Conservation (phyloP, 768 basidiomycete species). For the Obba rivulosa region DNA sequence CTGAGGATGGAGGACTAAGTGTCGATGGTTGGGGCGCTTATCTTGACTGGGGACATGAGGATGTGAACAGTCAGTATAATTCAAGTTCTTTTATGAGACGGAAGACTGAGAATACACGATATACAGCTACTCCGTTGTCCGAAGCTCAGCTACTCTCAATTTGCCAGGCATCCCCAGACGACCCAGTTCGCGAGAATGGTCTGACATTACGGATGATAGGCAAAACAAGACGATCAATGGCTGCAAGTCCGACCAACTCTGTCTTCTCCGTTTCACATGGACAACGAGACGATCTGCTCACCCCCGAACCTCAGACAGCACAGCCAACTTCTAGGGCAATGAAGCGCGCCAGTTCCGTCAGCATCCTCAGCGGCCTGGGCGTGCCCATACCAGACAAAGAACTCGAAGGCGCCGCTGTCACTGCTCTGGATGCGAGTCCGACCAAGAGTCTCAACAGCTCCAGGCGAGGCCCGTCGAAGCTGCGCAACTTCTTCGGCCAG, state of each 20-base stretch:
- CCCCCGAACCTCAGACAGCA: background rate
- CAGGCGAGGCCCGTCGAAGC: slow-evolving; percentile 54
- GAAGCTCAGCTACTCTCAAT: slow-evolving; percentile 78
- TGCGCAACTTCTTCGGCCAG: slow-evolving; percentile 97
- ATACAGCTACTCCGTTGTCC: slow-evolving; percentile 64
- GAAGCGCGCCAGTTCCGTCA: slow-evolving; percentile 92
- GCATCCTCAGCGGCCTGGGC: slow-evolving; percentile 90
- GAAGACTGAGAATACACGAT: background rate
- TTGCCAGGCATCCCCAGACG: slow-evolving; percentile 76
- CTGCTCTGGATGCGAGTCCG: slow-evolving; percentile 26
- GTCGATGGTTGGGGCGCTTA: slow-evolving; percentile 91
- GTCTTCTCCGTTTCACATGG: slow-evolving; percentile 19
- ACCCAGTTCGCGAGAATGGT: slow-evolving; percentile 75
- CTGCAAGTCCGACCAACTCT: slow-evolving; percentile 25
- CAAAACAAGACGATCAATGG: slow-evolving; percentile 33
- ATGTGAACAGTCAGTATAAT: slow-evolving; percentile 42
- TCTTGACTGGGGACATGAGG: slow-evolving; percentile 51
- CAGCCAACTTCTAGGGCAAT: slow-evolving; percentile 38
- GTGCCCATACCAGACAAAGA: slow-evolving; percentile 74
- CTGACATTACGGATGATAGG: slow-evolving; percentile 63
- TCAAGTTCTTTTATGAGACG: background rate
- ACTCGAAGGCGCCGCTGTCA: slow-evolving; percentile 41
- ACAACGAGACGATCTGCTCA: slow-evolving; percentile 30
- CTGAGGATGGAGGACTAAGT: slow-evolving; percentile 67
- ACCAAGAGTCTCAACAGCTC: slow-evolving; percentile 20